phyloP scores from a whole-genome alignment of 495 filamentous ascomycete species.

The Aspergillus leporis region DNA sequence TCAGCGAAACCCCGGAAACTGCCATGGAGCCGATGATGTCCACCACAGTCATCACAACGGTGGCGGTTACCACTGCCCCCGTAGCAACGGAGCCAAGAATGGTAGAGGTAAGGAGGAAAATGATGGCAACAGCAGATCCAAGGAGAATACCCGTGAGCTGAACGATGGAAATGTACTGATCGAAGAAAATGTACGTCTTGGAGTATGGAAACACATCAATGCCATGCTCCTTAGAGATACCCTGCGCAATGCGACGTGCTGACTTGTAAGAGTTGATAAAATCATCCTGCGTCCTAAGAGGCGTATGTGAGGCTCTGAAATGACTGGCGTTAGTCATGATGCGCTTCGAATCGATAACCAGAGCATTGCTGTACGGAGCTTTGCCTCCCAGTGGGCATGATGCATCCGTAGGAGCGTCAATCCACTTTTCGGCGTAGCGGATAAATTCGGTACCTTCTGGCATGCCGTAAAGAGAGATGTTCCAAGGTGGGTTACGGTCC shows the following conservation, averaged over 20 bases:
- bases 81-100: slow-evolving; percentile 85
- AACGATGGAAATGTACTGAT: slow-evolving; percentile 89
- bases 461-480: slow-evolving; percentile 85
- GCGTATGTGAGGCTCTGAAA: slow-evolving; percentile 87
- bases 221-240: slow-evolving; percentile 64
- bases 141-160: slow-evolving; percentile 74
- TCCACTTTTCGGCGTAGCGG: slow-evolving; percentile 79
- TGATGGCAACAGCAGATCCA: slow-evolving; percentile 77
- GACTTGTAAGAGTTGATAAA: slow-evolving; percentile 90
- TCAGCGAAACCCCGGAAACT: slow-evolving; percentile 82
- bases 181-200: slow-evolving; percentile 98
- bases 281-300: slow-evolving; percentile 83
- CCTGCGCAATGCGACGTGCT: slow-evolving; percentile 82
- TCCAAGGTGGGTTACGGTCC: slow-evolving; percentile 76
- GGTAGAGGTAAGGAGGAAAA: slow-evolving; percentile 72
- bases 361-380: slow-evolving; percentile 81
- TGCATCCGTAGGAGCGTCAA: slow-evolving; percentile 73
- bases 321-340: slow-evolving; percentile 75
- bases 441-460: slow-evolving; percentile 89
- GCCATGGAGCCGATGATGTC: slow-evolving; percentile 97
- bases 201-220: slow-evolving; percentile 91
- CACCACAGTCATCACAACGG: slow-evolving; percentile 89
- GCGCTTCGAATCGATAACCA: slow-evolving; percentile 70
- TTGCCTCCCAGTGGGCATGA: slow-evolving; percentile 85
- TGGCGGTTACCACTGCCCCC: slow-evolving; percentile 75